phyloP scores from a whole-genome alignment of 768 basidiomycete genomes.

The Kwoniella sp. region DNA sequence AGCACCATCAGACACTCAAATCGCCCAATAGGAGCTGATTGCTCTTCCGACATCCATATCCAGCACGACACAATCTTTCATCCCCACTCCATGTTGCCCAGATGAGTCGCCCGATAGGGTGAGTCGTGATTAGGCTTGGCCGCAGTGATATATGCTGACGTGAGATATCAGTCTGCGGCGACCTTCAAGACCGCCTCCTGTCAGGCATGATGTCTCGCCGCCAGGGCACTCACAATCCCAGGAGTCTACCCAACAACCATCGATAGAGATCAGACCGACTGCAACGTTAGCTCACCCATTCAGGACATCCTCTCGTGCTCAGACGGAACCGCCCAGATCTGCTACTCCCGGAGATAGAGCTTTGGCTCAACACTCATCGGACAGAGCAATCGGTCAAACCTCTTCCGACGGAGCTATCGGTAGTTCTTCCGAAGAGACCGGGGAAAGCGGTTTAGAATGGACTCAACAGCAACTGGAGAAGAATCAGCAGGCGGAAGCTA shows the following conservation, averaged over 20 bases:
- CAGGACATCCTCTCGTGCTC: neutral
- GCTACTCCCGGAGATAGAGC: neutral
- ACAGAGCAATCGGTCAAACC: neutral
- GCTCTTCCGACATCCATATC: too few species aligned
- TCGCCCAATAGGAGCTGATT: too few species aligned
- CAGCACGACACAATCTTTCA: too few species aligned
- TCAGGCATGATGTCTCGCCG: constrained; percentile 1
- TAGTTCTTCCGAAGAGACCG: constrained; percentile 16
- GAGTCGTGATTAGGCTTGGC: neutral
- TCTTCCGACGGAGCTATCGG: neutral
- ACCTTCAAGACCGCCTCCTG: constrained; percentile 1
- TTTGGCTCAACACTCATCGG: neutral
- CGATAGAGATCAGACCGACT: constrained; percentile 16
- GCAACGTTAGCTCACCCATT: neutral
- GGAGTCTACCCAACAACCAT: constrained; percentile 31
- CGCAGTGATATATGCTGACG: neutral
- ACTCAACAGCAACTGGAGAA: constrained; percentile 18
- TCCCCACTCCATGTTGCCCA: constrained; percentile 2
- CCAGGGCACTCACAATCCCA: constrained; percentile 5
- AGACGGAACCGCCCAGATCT: neutral
- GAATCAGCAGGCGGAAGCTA: constrained; percentile 6
- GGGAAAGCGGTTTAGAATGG: constrained; percentile 15
- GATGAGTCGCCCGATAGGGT: constrained; percentile 19
- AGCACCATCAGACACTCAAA: too few species aligned
- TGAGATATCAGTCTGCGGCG: neutral